Conservation (phyloP, 1,139 yeast species). For the Yamadazyma dushanensis region DNA sequence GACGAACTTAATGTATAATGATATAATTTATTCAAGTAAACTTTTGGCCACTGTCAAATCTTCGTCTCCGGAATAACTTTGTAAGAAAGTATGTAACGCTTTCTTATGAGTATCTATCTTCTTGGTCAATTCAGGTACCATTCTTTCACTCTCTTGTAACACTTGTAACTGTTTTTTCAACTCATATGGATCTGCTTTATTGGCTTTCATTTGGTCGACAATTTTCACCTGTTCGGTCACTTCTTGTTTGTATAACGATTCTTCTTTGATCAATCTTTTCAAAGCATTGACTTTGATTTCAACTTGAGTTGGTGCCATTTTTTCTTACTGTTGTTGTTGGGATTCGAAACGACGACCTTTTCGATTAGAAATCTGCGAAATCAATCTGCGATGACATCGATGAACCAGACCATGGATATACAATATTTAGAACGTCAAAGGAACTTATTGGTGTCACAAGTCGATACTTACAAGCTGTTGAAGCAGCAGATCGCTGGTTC, state of each 20-base stretch:
- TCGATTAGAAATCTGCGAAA: too few relatives aligned
- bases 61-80: constrained; percentile 47
- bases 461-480: constrained; percentile 11
- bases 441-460: constrained; percentile 12
- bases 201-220: constrained; percentile 43
- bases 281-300: constrained; percentile 79
- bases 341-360: too few relatives aligned
- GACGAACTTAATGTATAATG: constrained; percentile 2
- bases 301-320: constrained; percentile 74
- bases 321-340: constrained; percentile 1
- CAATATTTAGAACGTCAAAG: constrained; percentile 9
- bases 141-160: constrained; percentile 64
- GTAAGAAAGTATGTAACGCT: constrained; percentile 36
- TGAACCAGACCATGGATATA: not conserved
- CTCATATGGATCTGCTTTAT: constrained; percentile 64
- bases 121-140: constrained; percentile 61
- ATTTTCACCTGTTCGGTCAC: constrained; percentile 57
- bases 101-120: constrained; percentile 53
- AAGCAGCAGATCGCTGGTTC: constrained; percentile 2
- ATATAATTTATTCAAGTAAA: constrained; percentile 12
- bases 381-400: constrained; percentile 3
- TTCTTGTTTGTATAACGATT: constrained; percentile 62
- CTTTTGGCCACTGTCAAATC: constrained; percentile 44
- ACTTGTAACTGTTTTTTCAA: constrained; percentile 66
- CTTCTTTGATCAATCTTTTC: constrained; percentile 72